Base-by-base conservation (phyloP, 306 rosid genomes). In the Benincasa hispida region DNA sequence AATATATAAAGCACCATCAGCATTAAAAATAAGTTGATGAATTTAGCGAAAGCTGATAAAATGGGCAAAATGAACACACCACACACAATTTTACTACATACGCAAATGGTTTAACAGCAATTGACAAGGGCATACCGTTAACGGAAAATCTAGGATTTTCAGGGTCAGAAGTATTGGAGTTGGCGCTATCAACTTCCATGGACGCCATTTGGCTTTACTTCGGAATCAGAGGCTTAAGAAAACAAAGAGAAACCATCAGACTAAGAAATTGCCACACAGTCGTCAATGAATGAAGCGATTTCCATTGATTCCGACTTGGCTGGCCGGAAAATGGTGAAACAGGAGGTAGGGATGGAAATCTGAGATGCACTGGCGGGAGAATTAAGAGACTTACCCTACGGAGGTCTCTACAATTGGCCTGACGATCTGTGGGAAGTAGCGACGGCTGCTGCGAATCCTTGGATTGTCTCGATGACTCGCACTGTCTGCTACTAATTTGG, bases 161-260 rank as follows among this genome's bases (percentile, higher is more conserved):
- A 87, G 83, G 91, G 85, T 91, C 93, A 13, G 91, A 83, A 68
- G 34, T 48, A 61, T 78, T 82, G 24, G 87, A 75, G 48, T 87
- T 91, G 1, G 84, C 78, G 76, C 81, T 82, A 74, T 93, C 98
- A 72, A 94, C 81, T 83, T 91, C 97, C 98, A 94, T 90, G 57
- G 87, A 82, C 76, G 87, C 81, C 67, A 78, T 73, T 84, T 83
- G 85, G 77, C 9, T 83, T 70, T 90, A 90, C 81, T 91, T 89
- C 59, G 78, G 82, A 72, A 48, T 45, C 37, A 9, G 35, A n/a
- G 10, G 17, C 76, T 25, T 72, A 7, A 25, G 37, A 34, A 72
- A 47, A 10, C 59, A 28, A 48, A 17, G 25, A 18, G 27, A 21
- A 47, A 8, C 76, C 58, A 27, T 72, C 14, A 48, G 42, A 50